Base-by-base conservation (phyloP, 352 stramenopile species). In the Pythium utonaiense region DNA sequence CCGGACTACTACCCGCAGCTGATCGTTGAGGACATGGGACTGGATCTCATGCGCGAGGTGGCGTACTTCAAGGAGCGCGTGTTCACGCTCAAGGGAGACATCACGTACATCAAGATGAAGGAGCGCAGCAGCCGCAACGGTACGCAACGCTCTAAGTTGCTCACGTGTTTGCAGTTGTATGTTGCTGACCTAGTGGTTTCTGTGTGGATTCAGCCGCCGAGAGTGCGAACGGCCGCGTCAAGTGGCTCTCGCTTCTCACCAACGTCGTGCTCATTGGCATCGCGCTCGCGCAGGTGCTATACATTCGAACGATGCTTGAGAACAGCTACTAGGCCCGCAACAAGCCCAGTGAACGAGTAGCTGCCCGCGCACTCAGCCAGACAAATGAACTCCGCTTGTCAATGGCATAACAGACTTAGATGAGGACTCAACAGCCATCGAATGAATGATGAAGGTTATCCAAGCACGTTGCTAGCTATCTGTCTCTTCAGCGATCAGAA, bases 11-110 rank as follows among this genome's bases (percentile, higher is more conserved):
- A 86, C 68, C 81, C 84, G 25, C 78, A 89, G 66, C 86, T 93
- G 17, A 73, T 88, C 22, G 73, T 93, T 21, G 84, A 93, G 81
- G 83, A 93, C 45, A 60, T 90, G 36, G 84, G 84, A 8, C 67
- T 93, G 34, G 80, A 93, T 28, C 67, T 93, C 41, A 93, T 93
- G 84, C 84, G 77, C 33, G 84, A 91, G 60, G 74, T 93, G 12
- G 80, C 75, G 25, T 83, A 75, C 70, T 93, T 93, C 47, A 84
- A 91, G 57, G 77, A 91, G 63, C 76, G 71, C 4, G 83, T 94
- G 30, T 92, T 92, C 60, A 84, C 75, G 27, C 74, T 94, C 7
- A 70, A 73, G 53, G 82, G 85, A 49, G 83, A 92, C 49, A 86
- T 94, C 62, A 83, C 81, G 19, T 89, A 90, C 66, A 80, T 94